phyloP scores from a whole-genome alignment of 805 yeast species.

The Suhomyces kilbournensis region DNA sequence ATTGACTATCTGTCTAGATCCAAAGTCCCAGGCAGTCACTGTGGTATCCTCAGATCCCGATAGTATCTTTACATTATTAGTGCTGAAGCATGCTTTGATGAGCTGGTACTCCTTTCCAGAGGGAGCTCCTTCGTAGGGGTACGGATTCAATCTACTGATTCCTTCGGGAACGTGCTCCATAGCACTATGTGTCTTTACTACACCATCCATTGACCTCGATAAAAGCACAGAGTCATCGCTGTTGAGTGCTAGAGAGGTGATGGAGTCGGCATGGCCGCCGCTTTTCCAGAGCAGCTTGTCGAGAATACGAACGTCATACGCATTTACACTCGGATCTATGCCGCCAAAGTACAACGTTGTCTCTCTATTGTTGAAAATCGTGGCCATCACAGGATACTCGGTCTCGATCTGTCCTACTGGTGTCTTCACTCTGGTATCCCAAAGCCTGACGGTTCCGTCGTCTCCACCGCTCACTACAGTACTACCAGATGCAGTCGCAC shows the following conservation, averaged over 20 bases:
- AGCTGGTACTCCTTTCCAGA: conserved; percentile 51
- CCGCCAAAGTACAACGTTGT: conserved; percentile 56
- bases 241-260: conserved; percentile 54
- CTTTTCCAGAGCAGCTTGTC: conserved; percentile 45
- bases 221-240: conserved; percentile 45
- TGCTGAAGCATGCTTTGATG: conserved; percentile 49
- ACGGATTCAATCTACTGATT: conserved; percentile 41
- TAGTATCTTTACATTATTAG: conserved; percentile 34
- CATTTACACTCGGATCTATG: conserved; percentile 60
- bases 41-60: conserved; percentile 66
- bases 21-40: conserved; percentile 59
- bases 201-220: conserved; percentile 56
- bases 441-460: conserved; percentile 55
- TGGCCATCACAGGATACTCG: conserved; percentile 57
- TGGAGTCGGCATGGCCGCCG: conserved; percentile 36
- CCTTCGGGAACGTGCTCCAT: conserved; percentile 40
- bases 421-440: conserved; percentile 63
- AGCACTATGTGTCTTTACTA: conserved; percentile 57
- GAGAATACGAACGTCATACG: conserved; percentile 54
- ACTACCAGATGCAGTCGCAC: conserved; percentile 19
- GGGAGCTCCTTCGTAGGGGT: conserved; percentile 56
- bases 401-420: conserved; percentile 40
- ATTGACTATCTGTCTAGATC: conserved; percentile 43
- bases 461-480: conserved; percentile 56
- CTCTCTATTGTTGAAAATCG: conserved; percentile 36